A percentile compares a stretch with the other conserved stretches of the same genome.
Evolutionary conservation across 345 rosid species (phyloP).

Genomic region (Balakata baccata): DNA sequence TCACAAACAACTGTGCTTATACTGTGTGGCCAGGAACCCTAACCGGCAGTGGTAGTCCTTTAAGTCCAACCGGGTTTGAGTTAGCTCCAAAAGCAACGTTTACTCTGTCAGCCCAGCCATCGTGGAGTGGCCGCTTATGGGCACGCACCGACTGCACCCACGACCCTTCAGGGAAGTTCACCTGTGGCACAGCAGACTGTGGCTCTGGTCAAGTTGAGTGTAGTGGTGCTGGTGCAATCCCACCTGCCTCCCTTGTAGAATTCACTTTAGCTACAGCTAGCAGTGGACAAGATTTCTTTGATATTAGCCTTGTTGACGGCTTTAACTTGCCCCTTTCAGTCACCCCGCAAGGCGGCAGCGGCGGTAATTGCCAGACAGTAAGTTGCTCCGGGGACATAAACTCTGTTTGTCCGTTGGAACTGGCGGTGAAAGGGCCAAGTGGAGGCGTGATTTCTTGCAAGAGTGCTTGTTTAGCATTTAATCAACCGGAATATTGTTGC

Average conservation of each 20-base stretch:
- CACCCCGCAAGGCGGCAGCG: slow-evolving; percentile 32
- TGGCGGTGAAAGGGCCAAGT: slow-evolving; percentile 22
- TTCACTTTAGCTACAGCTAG: slow-evolving; percentile 19
- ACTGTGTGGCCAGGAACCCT: slow-evolving; percentile 50
- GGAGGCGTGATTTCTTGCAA: slow-evolving; percentile 41
- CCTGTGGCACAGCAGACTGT: slow-evolving; percentile 48
- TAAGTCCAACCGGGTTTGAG: slow-evolving; percentile 49
- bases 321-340: slow-evolving; percentile 40
- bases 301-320: slow-evolving; percentile 46
- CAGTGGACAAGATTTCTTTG: slow-evolving; percentile 38
- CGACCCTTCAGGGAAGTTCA: slow-evolving; percentile 28
- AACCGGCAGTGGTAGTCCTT: slow-evolving; percentile 12
- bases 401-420: slow-evolving; percentile 40
- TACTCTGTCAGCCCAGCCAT: slow-evolving; percentile 10
- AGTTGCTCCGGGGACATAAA: slow-evolving; percentile 38
- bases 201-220: slow-evolving; percentile 45
- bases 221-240: slow-evolving; percentile 25
- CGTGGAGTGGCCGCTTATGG: slow-evolving; percentile 55
- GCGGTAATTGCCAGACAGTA: slow-evolving; percentile 11
- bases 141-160: slow-evolving; percentile 45
- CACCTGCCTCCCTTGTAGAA: slow-evolving; percentile 47
- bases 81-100: slow-evolving; percentile 32
- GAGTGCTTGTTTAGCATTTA: slow-evolving; percentile 40
- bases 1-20: slow-evolving; percentile 47
- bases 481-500: slow-evolving; percentile 44